A percentile compares a stretch with the other conserved stretches of the same genome.
These are phyloP conservation scores for Alternaria angustiovoidea DNA, from an alignment of 2,329 filamentous ascomycete genomes.

Conservation along the genomic window DNA sequence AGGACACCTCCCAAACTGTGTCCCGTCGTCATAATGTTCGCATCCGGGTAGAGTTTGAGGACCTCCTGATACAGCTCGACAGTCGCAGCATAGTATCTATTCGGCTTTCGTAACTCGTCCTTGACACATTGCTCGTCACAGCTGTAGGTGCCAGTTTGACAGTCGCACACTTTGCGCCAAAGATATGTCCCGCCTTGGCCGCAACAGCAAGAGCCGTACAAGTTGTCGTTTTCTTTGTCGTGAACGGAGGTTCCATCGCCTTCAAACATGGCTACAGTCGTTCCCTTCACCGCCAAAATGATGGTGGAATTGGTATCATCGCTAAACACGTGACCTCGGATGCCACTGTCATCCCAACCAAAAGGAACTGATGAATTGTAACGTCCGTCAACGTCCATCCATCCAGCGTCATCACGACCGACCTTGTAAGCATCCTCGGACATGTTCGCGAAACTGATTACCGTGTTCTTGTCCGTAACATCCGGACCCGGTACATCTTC, in stretches of 20 bases:
- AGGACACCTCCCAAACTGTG: slow-evolving; percentile 48
- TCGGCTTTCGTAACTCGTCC: slow-evolving; percentile 42
- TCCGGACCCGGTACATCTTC: slow-evolving; percentile 43
- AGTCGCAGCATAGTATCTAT: slow-evolving; percentile 44
- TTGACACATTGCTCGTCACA: slow-evolving; percentile 47
- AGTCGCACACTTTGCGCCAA: slow-evolving; percentile 48
- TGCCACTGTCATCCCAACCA: slow-evolving; percentile 49
- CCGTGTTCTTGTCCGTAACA: slow-evolving; percentile 44
- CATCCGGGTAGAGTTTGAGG: slow-evolving; percentile 41
- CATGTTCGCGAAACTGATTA: slow-evolving; percentile 48
- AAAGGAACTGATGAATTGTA: slow-evolving; percentile 45
- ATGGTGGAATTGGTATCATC: slow-evolving; percentile 46
- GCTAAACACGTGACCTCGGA: slow-evolving; percentile 47
- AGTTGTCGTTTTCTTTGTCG: slow-evolving; percentile 50
- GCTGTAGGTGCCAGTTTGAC: slow-evolving; percentile 45
- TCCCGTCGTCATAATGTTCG: slow-evolving; percentile 46
- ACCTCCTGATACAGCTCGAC: slow-evolving; percentile 47
- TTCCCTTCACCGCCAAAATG: slow-evolving; percentile 46
- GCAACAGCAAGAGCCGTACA: slow-evolving; percentile 49
- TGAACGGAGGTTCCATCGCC: slow-evolving; percentile 47
- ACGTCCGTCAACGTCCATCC: slow-evolving; percentile 44
- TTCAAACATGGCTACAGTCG: slow-evolving; percentile 47
- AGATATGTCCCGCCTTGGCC: slow-evolving; percentile 47
- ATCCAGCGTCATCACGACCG: slow-evolving; percentile 43
- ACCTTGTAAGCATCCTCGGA: slow-evolving; percentile 49